Base-by-base conservation (phyloP, 352 stramenopile species). In the Phytophthora chlamydospora region DNA sequence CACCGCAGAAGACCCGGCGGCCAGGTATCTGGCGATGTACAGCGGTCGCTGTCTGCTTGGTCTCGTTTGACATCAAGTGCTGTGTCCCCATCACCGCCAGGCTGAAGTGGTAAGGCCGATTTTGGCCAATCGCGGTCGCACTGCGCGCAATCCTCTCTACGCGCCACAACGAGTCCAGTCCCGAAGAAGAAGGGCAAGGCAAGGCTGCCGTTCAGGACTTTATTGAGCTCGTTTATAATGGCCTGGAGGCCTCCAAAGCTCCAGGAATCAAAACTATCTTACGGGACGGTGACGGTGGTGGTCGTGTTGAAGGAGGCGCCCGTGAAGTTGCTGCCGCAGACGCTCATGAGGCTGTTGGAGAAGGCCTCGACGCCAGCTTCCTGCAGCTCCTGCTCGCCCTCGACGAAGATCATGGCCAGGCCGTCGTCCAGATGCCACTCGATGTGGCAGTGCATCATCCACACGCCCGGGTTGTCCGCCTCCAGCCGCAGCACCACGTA, bases 361-460 rank as follows among this genome's bases (percentile, higher is more conserved):
- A 68, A 72, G 27, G 58, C 53, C 2, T 36, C 45, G n/a, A 58
- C 13, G 17, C 45, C 58, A 4, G 19, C 34, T 32, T 46, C n/a
- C 6, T 47, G 49, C 27, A 71, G 47, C 24, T 64, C 31, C 16
- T 17, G 6, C 43, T 73, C 44, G 17, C 59, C 58, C 34, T 76
- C 71, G 11, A 79, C 41, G 32, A 76, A 66, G 32, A 73, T 56
- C 67, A 79, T 73, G 19, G 34, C 68, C 36, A 79, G 42, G 6
- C 71, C 71, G 4, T 12, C 40, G 6, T 48, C 48, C 29, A 71
- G 41, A 58, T 57, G 57, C 67, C 58, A 71, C 33, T 79, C 67
- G 31, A 79, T 66, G 43, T 79, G 71, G 55, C 71, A 78, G 41
- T 76, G 62, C 39, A 76, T 45, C 44, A 74, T 72, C 62, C 67